phyloP scores from a whole-genome alignment of 257 asterid genomes.

The Penstemon barbatus region DNA sequence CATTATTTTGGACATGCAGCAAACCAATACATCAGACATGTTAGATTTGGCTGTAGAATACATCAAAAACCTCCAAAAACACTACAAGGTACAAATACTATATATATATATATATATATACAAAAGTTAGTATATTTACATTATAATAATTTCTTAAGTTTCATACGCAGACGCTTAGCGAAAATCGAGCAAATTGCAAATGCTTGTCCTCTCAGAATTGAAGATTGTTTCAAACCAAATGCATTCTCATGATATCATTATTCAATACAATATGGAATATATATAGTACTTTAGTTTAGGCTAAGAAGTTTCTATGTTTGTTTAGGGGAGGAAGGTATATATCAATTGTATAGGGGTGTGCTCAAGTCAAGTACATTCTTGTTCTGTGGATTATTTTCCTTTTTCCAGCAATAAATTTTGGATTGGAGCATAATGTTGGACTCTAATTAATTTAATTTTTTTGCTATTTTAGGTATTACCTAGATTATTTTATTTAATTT shows the following conservation, averaged over 20 bases:
- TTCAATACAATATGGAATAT: background rate
- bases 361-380: slow-evolving; percentile 24
- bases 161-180: slow-evolving; percentile 55
- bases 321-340: slow-evolving; percentile 18
- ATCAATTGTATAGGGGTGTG: slow-evolving; percentile 31
- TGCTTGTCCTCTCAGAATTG: slow-evolving; percentile 45
- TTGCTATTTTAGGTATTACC: slow-evolving; percentile 10
- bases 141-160: background rate
- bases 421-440: slow-evolving; percentile 5
- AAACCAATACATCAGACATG: slow-evolving; percentile 94
- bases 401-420: background rate
- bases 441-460: background rate
- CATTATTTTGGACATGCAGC: slow-evolving; percentile 50
- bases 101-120: background rate
- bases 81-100: slow-evolving; percentile 56
- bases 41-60: slow-evolving; percentile 89
- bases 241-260: slow-evolving; percentile 21
- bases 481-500: background rate
- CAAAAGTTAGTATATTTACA: background rate
- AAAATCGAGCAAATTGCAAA: slow-evolving; percentile 62
- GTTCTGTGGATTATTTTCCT: background rate
- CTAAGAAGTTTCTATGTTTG: background rate
- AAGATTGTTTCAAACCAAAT: slow-evolving; percentile 35
- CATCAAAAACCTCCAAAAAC: slow-evolving; percentile 76
- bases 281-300: slow-evolving; percentile 12